Evolutionary conservation across 257 asterid genomes (phyloP), one percentile per base, ranked within the genome.

Genomic region (Rubia yunnanensis): DNA sequence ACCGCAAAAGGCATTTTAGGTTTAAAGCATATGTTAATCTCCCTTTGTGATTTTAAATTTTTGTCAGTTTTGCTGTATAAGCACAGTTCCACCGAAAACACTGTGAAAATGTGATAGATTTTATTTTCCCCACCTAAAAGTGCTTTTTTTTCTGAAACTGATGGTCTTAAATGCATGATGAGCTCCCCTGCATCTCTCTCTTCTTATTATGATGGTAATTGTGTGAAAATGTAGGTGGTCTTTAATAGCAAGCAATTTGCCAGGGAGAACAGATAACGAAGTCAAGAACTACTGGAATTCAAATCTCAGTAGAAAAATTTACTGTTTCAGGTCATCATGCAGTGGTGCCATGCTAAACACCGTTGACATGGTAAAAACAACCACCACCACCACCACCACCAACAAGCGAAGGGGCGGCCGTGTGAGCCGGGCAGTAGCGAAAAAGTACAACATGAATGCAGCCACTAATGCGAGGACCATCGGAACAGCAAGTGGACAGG

Each of bases 221-320:
- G 44, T 61, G 50, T 10, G 22, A 14, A 62, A 44, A 44, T 66
- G 76, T 62, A 86, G 89, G 83, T 83, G 94, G 89, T 83, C 89
- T 11, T 41, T 81, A 66, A 86, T 86, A 32, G 89, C 88, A 7
- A 79, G 88, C 75, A 78, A 75, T 32, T 77, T 86, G 30, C 85
- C 86, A 0, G 94, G 89, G 22, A 72, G 94, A 73, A 86, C 87
- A 5, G 94, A 83, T 67, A 86, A 86, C 49, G 89, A 83, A 60
- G 80, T 83, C 13, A 83, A 83, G 70, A 86, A 86, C 61, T 83
- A 81, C 41, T 86, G 89, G 94, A 86, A 81, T 72, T 81, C 94
- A 46, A 84, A 83, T 10, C 73, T 83, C 30, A 83, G 86, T 57
- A 44, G 85, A 28, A 81, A 63, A 62, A 70, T 72, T 0, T 84